A percentile compares a stretch with the other conserved stretches of the same genome.
Conservation (phyloP, 352 stramenopile genomes). For the Pilasporangium apinafurcum region DNA sequence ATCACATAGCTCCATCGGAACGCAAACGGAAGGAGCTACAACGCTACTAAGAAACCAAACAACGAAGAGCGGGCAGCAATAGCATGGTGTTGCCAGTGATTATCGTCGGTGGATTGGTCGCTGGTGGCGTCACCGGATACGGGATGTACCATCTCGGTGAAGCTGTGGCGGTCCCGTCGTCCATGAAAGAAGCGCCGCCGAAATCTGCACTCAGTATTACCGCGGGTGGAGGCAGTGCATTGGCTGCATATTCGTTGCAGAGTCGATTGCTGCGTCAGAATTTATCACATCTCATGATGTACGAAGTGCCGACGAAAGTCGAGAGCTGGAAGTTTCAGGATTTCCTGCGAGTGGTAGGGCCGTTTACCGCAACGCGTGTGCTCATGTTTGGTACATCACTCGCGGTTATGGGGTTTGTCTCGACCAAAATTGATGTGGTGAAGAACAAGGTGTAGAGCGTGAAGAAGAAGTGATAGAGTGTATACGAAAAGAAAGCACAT, state of each 20-base stretch:
- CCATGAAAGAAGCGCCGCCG: slow-evolving; percentile 17
- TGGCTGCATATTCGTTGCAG: slow-evolving; percentile 46
- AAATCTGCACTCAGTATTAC: slow-evolving; percentile 34
- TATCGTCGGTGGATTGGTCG: slow-evolving; percentile 40
- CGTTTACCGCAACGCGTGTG: slow-evolving; percentile 46
- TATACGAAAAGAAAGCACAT: too few species aligned
- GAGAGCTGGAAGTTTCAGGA: slow-evolving; percentile 61
- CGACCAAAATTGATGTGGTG: slow-evolving; percentile 47
- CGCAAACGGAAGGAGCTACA: too few species aligned
- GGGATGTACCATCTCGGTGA: slow-evolving; percentile 64
- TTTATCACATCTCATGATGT: slow-evolving; percentile 58
- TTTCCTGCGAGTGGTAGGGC: slow-evolving; percentile 54
- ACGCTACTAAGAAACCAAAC: neutral
- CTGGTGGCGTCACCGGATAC: slow-evolving; percentile 44
- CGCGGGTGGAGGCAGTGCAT: slow-evolving; percentile 19
- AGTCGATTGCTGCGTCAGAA: slow-evolving; percentile 43
- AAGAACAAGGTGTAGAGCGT: too few species aligned
- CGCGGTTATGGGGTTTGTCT: slow-evolving; percentile 59
- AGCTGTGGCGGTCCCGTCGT: slow-evolving; percentile 28
- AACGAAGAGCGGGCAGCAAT: neutral
- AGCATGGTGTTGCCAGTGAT: slow-evolving; percentile 69
- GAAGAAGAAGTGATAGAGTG: too few species aligned
- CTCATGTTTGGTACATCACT: slow-evolving; percentile 66
- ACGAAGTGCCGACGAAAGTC: slow-evolving; percentile 64
- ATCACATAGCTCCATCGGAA: too few species aligned